A percentile compares a stretch with the other conserved stretches of the same genome.
phyloP scores from a whole-genome alignment of 768 basidiomycete species.

The Tricholoma saponaceum region DNA sequence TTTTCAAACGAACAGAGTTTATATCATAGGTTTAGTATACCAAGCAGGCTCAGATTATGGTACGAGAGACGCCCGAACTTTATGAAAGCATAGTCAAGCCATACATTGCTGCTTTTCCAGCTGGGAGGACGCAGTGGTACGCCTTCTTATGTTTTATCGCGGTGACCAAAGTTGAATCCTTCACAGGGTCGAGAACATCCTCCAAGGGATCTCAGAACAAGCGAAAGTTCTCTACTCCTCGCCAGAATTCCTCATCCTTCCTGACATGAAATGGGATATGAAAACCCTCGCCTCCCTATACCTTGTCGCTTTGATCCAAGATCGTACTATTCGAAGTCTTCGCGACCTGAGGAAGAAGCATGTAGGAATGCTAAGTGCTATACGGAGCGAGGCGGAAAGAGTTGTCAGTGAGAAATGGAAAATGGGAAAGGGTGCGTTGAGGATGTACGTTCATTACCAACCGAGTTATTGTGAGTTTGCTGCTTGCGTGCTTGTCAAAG shows the following conservation, averaged over 20 bases:
- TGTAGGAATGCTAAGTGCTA: slow-evolving; percentile 60
- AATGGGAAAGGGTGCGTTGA: slow-evolving; percentile 53
- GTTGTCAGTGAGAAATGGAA: slow-evolving; percentile 65
- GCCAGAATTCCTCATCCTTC: slow-evolving; percentile 72
- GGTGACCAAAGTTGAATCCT: background rate
- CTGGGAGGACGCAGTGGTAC: slow-evolving; percentile 79
- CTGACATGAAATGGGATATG: slow-evolving; percentile 97
- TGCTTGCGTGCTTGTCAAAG: background rate
- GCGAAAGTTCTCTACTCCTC: slow-evolving; percentile 66
- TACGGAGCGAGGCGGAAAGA: slow-evolving; percentile 50
- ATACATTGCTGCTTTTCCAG: slow-evolving; percentile 74
- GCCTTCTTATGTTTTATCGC: slow-evolving; percentile 5
- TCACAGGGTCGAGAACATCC: slow-evolving; percentile 80
- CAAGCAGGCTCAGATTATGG: slow-evolving; percentile 63
- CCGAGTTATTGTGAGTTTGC: slow-evolving; percentile 82
- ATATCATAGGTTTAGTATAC: slow-evolving; percentile 53
- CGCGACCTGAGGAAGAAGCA: slow-evolving; percentile 72
- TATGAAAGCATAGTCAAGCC: slow-evolving; percentile 71
- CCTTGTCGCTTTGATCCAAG: slow-evolving; percentile 72
- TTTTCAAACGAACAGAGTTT: background rate
- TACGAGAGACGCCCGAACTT: slow-evolving; percentile 79
- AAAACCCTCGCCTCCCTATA: slow-evolving; percentile 75
- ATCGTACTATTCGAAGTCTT: slow-evolving; percentile 60
- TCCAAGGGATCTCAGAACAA: slow-evolving; percentile 71
- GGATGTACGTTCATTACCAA: slow-evolving; percentile 92